A percentile compares a stretch with the other conserved stretches of the same genome.
Evolutionary conservation across 768 basidiomycete species (phyloP).

Genomic region (Gymnopilus dilepis): DNA sequence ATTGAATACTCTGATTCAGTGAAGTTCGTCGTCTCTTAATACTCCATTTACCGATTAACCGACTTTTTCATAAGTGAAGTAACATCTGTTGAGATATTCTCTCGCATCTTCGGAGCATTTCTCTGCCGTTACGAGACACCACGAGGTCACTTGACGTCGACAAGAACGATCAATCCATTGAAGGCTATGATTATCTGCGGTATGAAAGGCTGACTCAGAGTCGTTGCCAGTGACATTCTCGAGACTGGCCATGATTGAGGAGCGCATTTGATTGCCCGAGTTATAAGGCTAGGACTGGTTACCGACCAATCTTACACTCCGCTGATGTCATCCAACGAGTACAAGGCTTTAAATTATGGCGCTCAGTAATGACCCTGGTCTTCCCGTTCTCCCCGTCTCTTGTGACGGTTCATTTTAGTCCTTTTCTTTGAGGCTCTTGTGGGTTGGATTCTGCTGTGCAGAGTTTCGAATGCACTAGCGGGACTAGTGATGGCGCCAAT

Average conservation of each 20-base stretch:
- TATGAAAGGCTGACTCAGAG: background rate
- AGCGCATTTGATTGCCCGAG: background rate
- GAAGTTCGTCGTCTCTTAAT: too few relatives aligned
- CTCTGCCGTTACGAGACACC: too few relatives aligned
- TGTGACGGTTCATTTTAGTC: background rate
- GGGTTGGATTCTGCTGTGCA: slow-evolving; percentile 1
- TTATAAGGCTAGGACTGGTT: background rate
- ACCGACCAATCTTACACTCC: background rate
- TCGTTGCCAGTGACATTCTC: background rate
- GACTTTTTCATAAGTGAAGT: too few relatives aligned
- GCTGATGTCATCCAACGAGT: background rate
- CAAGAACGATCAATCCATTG: background rate
- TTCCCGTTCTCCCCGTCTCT: background rate
- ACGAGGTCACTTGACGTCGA: background rate
- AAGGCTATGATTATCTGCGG: background rate
- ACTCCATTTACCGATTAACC: too few relatives aligned
- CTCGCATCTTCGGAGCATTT: too few relatives aligned
- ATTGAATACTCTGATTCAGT: too few relatives aligned
- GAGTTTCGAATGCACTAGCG: slow-evolving; percentile 1
- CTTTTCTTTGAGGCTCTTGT: background rate
- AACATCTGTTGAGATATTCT: too few relatives aligned
- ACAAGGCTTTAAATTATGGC: background rate
- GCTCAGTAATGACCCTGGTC: background rate
- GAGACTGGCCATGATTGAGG: background rate
- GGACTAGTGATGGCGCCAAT: slow-evolving; percentile 4